phyloP scores from a whole-genome alignment of 2,329 filamentous ascomycete species.

The Cryphonectria japonica region DNA sequence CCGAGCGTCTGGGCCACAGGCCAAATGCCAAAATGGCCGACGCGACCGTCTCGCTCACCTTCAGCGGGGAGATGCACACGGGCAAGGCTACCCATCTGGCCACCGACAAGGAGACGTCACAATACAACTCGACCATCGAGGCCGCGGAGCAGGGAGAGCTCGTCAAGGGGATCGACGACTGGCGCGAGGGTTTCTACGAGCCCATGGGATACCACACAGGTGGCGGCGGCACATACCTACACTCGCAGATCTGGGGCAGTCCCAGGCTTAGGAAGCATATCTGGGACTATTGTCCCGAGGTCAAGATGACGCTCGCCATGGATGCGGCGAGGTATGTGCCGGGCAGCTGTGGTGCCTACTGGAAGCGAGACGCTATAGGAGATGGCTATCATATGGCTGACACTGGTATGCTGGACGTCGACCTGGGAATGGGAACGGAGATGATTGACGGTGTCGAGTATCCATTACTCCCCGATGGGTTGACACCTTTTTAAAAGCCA shows the following conservation, averaged over 20 bases:
- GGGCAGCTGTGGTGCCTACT: constrained; percentile 49
- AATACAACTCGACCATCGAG: constrained; percentile 29
- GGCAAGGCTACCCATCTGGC: constrained; percentile 26
- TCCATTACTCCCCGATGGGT: constrained; percentile 42
- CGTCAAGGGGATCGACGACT: constrained; percentile 53
- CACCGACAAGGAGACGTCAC: constrained; percentile 24
- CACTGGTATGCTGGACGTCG: constrained; percentile 31
- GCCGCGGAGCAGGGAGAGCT: constrained; percentile 39
- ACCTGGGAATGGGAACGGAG: constrained; percentile 44
- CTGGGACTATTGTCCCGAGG: constrained; percentile 60
- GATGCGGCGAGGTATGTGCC: constrained; percentile 56
- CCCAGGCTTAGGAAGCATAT: constrained; percentile 48
- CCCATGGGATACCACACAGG: constrained; percentile 60
- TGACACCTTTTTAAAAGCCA: constrained; percentile 40
- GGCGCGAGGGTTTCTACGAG: constrained; percentile 43
- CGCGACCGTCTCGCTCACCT: constrained; percentile 33
- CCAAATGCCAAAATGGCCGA: constrained; percentile 53
- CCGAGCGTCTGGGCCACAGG: constrained; percentile 50
- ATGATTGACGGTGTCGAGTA: constrained; percentile 47
- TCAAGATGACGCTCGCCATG: constrained; percentile 48
- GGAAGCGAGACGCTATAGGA: constrained; percentile 46
- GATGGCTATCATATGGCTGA: constrained; percentile 28
- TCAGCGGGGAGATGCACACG: constrained; percentile 31
- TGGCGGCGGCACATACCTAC: constrained; percentile 46
- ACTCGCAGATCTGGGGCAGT: constrained; percentile 52